phyloP scores from a whole-genome alignment of 768 basidiomycete species.

The Tubosaeta brunneosetosa region DNA sequence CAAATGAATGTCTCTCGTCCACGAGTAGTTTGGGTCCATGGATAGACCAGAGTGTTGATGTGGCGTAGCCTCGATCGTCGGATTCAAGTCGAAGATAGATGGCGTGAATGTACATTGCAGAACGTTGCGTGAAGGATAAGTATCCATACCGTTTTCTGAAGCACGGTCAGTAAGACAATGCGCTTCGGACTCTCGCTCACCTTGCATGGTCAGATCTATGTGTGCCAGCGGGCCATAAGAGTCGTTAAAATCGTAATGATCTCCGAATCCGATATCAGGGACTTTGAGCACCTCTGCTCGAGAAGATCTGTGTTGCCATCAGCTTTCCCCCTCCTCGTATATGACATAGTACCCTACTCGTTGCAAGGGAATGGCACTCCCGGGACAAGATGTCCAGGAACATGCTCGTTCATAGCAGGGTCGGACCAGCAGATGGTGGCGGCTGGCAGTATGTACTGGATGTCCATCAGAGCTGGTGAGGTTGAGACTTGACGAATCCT shows the following conservation, averaged over 20 bases:
- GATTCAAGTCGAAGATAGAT: background rate
- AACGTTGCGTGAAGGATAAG: background rate
- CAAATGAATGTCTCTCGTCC: background rate
- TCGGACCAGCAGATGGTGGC: background rate
- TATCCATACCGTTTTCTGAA: background rate
- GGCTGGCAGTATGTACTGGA: no score
- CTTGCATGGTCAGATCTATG: background rate
- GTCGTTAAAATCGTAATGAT: background rate
- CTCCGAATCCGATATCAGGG: background rate
- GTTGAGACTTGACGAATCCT: background rate
- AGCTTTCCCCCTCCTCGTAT: background rate
- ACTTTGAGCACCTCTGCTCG: background rate
- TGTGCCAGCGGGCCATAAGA: background rate
- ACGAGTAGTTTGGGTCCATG: background rate
- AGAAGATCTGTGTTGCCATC: background rate
- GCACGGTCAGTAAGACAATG: background rate
- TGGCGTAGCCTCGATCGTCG: background rate
- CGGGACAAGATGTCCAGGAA: background rate
- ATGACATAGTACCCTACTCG: background rate
- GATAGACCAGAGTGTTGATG: background rate
- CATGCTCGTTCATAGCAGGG: fast-evolving
- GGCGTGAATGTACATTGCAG: background rate
- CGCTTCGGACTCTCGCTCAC: conserved; percentile 4
- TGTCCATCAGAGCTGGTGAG: background rate
- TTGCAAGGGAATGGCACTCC: background rate